Evolutionary conservation across 108 stramenopile genomes (phyloP).

Genomic region (Pseudonitzschia pungens): DNA sequence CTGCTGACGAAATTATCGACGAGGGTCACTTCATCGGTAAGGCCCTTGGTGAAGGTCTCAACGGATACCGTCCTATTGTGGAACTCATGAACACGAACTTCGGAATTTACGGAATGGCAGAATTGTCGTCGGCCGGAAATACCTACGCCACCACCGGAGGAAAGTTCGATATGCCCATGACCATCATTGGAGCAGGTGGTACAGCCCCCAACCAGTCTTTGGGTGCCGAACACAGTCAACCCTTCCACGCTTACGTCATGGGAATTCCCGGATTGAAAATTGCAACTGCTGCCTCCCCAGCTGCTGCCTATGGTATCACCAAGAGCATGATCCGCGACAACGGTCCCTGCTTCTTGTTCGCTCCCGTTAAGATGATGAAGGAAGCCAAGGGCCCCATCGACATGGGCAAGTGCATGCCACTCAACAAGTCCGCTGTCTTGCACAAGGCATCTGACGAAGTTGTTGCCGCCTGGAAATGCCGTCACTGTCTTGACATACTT

Average conservation of each 20-base stretch:
- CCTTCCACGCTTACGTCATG: conserved; percentile 99
- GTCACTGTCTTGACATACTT: conserved; percentile 97
- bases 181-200: conserved; percentile 97
- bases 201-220: conserved; percentile 98
- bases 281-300: conserved; percentile 95
- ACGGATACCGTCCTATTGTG: conserved; percentile 97
- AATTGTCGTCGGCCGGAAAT: conserved; percentile 96
- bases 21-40: conserved; percentile 99
- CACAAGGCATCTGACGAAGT: conserved; percentile 82
- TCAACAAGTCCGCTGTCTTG: conserved; percentile 92
- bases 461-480: conserved; percentile 79
- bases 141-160: conserved; percentile 98
- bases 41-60: conserved; percentile 97
- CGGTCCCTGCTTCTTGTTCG: conserved; percentile 97
- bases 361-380: conserved; percentile 99
- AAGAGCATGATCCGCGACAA: conserved; percentile 99
- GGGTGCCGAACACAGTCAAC: conserved; percentile 98
- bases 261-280: conserved; percentile 99
- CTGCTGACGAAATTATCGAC: conserved; percentile 99
- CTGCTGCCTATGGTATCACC: conserved; percentile 95
- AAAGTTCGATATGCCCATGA: conserved; percentile 98
- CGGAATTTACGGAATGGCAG: conserved; percentile 99
- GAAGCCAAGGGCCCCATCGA: conserved; percentile 90
- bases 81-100: conserved; percentile 99
- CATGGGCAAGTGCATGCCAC: conserved; percentile 87